Conservation (phyloP, 2,329 filamentous ascomycete species). For the Colletotrichum horii region DNA sequence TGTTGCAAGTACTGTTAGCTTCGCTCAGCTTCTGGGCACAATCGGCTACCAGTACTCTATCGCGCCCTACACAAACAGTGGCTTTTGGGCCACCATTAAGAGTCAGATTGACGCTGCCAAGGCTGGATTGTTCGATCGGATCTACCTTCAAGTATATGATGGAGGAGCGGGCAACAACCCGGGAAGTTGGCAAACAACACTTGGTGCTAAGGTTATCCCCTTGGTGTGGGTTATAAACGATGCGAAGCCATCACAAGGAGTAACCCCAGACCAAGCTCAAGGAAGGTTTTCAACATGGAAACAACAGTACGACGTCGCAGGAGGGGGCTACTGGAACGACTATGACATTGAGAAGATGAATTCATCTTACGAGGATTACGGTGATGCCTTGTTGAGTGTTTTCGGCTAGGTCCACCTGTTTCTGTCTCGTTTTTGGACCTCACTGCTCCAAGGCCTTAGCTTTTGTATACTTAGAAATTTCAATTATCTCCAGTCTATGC, state of each 20-base stretch:
- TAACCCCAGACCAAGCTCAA: conserved; percentile 39
- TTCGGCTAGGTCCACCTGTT: conserved; percentile 24
- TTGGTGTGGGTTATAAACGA: conserved; percentile 51
- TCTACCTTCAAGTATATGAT: conserved; percentile 51
- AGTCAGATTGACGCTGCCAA: conserved; percentile 33
- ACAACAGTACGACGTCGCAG: conserved; percentile 32
- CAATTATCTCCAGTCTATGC: background rate
- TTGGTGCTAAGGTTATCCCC: conserved; percentile 47
- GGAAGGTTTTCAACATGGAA: conserved; percentile 40
- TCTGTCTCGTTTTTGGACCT: rapidly evolving
- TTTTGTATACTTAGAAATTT: background rate
- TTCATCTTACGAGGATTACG: conserved; percentile 39
- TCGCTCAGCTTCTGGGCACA: conserved; percentile 44
- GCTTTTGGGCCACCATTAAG: conserved; percentile 40
- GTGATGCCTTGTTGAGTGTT: conserved; percentile 26
- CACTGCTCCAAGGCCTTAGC: background rate
- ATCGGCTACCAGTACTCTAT: conserved; percentile 48
- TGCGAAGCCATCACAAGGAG: conserved; percentile 46
- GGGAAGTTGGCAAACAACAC: conserved; percentile 36
- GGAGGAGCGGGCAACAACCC: conserved; percentile 47
- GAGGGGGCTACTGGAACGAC: conserved; percentile 51
- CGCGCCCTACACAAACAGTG: conserved; percentile 44
- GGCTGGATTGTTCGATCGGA: conserved; percentile 39
- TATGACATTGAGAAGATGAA: conserved; percentile 51
- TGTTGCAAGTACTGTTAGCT: conserved; percentile 43